Evolutionary conservation across 768 basidiomycete species (phyloP).

Genomic region (Mycena capillaripes): DNA sequence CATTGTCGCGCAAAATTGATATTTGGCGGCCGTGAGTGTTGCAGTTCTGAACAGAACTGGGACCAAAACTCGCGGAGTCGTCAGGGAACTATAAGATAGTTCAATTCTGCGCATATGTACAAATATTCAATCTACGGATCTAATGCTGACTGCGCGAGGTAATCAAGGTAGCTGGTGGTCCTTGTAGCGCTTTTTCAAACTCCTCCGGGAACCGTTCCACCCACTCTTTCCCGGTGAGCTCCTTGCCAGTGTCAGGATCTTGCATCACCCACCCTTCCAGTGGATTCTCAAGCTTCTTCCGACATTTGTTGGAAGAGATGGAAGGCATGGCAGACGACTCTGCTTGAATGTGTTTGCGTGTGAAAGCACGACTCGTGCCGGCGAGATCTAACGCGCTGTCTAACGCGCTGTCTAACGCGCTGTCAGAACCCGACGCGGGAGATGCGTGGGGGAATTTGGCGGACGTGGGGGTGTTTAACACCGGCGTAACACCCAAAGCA

Average conservation of each 20-base stretch:
- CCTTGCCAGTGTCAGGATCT: constrained; percentile 6
- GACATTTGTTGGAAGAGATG: not conserved
- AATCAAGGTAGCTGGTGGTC: not conserved
- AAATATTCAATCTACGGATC: not conserved
- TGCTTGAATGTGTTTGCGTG: not conserved
- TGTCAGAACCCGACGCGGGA: constrained; percentile 1
- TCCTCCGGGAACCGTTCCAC: not conserved
- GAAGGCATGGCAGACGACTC: too few relatives aligned
- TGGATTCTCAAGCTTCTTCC: not conserved
- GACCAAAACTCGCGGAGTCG: too few relatives aligned
- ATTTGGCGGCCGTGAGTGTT: too few relatives aligned
- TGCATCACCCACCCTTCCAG: constrained; percentile 5
- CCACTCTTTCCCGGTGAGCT: constrained; percentile 10
- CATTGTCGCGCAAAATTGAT: too few relatives aligned
- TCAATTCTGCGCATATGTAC: too few relatives aligned
- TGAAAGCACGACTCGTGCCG: not conserved
- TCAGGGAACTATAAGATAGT: too few relatives aligned
- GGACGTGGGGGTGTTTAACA: not conserved
- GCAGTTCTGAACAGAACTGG: too few relatives aligned
- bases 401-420: not conserved
- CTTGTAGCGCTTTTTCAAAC: constrained; percentile 2
- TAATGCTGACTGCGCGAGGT: not conserved
- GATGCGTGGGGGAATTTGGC: not conserved
- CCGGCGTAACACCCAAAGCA: not conserved
- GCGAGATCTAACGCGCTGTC: too few relatives aligned